These are phyloP conservation scores for Hemileccinum impolitum DNA, from an alignment of 768 basidiomycete species.

Conservation along the genomic window DNA sequence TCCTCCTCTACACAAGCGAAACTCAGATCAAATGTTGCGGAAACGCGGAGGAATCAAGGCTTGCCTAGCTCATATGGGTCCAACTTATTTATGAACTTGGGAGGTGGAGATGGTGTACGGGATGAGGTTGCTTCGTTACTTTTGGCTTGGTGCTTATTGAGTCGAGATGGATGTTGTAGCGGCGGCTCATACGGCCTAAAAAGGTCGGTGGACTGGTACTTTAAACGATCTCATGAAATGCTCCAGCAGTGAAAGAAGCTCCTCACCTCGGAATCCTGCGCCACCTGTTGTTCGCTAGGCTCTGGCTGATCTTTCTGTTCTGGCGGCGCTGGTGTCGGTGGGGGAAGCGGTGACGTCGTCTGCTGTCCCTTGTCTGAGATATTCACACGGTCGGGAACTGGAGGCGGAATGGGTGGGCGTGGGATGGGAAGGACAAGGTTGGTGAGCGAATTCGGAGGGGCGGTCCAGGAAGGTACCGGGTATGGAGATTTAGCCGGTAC, in stretches of 20 bases:
- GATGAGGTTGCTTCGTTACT: background rate
- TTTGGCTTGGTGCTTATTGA: background rate
- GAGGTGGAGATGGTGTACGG: background rate
- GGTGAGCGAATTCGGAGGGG: conserved; percentile 15
- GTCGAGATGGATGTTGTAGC: conserved; percentile 16
- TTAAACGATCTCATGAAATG: background rate
- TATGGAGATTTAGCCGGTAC: conserved; percentile 27
- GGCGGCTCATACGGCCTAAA: conserved; percentile 29
- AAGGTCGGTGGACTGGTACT: conserved; percentile 8
- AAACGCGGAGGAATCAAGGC: background rate
- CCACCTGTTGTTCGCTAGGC: background rate
- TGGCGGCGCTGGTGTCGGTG: background rate
- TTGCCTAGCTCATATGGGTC: conserved; percentile 30
- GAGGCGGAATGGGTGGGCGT: conserved; percentile 5
- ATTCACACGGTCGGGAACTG: background rate
- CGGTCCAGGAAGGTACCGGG: conserved; percentile 23
- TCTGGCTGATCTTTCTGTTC: background rate
- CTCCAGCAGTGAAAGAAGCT: background rate
- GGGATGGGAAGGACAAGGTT: conserved; percentile 25
- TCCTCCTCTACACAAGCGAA: conserved; percentile 21
- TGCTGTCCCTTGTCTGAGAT: background rate
- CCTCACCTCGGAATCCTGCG: conserved; percentile 4
- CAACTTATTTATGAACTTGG: conserved; percentile 24
- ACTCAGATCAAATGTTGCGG: background rate
- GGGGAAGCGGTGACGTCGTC: background rate